phyloP scores from a whole-genome alignment of 2,329 filamentous ascomycete genomes.

The Xylaria arbuscula region DNA sequence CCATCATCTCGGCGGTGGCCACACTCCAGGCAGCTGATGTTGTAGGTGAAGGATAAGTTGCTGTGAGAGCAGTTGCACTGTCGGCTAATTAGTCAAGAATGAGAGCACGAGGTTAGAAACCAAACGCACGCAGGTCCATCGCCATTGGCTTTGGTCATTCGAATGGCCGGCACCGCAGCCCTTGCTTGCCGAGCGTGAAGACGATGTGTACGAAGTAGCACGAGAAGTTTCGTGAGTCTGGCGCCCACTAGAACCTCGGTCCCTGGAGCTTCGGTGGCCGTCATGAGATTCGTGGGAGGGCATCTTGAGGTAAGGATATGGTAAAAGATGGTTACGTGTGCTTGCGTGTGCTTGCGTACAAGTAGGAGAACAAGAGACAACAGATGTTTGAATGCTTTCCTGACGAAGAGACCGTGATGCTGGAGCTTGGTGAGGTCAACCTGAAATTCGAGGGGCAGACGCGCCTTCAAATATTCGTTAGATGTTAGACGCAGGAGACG shows the following conservation, averaged over 20 bases:
- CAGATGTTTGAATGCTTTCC: neutral
- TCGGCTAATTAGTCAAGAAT: slow-evolving; percentile 28
- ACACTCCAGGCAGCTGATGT: slow-evolving; percentile 31
- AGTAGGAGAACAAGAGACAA: neutral
- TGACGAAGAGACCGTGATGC: neutral
- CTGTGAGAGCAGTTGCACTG: slow-evolving; percentile 37
- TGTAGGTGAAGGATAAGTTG: slow-evolving; percentile 39
- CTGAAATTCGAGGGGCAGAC: neutral
- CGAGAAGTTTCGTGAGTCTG: neutral
- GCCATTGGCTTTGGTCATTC: slow-evolving; percentile 15
- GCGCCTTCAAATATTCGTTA: neutral
- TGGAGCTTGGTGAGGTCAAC: neutral
- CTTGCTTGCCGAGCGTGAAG: neutral
- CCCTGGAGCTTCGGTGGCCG: neutral
- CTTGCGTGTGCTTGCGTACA: no score
- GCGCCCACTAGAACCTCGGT: neutral
- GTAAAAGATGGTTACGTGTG: neutral
- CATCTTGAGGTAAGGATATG: neutral
- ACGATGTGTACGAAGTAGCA: neutral
- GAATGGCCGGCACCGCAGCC: neutral
- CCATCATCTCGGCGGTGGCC: neutral
- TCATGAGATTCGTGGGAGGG: neutral
- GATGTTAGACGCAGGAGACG: neutral
- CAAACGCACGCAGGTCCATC: slow-evolving; percentile 43
- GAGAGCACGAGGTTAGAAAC: neutral